Evolutionary conservation across 306 rosid genomes (phyloP), one percentile per base, ranked within the genome.

Genomic region (Fragaria nilgerrensis): DNA sequence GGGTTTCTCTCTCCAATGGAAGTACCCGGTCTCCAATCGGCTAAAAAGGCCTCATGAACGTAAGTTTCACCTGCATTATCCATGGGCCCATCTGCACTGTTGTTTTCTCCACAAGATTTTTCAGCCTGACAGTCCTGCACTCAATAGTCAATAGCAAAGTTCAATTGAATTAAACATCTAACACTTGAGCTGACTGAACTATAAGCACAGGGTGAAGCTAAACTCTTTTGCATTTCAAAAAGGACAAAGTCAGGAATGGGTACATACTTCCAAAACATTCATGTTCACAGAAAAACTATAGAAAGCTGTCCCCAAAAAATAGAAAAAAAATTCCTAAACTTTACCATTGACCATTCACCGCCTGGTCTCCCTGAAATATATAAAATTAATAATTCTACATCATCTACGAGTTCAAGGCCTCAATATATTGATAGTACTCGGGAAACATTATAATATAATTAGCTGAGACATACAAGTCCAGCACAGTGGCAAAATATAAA

Each of bases 11-110:
- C 88, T 53, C 68, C 93, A 84, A 77, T 37, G 62, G 86, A 82
- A 74, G 84, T n/a, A 53, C 81, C 86, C 16, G 89, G 93, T 78
- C 91, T 89, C 97, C 97, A 95, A 84, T 90, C 99, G 75, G 97
- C 96, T 87, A 86, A 77, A 84, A 87, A 89, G 72, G 93, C 95
- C 86, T 89, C 95, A 72, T 92, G 93, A 73, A 88, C 96, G 76
- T 87, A 86, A 66, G 90, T 86, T 85, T 81, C 84, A 44, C 77
- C 88, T 68, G 89, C 83, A 86, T 82, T 84, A 82, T 89, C 89
- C 68, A 49, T 61, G 84, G 84, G 78, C 44, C 73, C 88, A 73
- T 82, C 90, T 65, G 83, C 82, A 68, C 73, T 70, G 59, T 66
- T 75, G 64, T 68, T 78, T 58, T 73, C 79, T 59, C 82, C 83